Evolutionary conservation across 306 rosid species (phyloP).

Genomic region (Cicer arietinum): DNA sequence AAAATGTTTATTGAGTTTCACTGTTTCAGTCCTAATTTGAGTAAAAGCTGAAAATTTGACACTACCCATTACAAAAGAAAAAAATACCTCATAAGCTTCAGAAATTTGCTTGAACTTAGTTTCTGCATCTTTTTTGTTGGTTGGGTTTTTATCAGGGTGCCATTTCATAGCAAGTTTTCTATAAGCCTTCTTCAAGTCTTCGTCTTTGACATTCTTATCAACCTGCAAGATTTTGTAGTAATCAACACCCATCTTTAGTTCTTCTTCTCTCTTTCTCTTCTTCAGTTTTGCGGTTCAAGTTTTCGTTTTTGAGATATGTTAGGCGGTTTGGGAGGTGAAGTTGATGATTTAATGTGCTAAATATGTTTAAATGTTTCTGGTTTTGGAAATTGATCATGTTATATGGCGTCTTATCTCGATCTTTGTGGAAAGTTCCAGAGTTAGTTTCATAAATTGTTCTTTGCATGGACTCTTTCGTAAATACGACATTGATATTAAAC

Average conservation of each 20-base stretch:
- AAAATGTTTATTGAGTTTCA: not conserved
- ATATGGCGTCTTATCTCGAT: conserved; percentile 1
- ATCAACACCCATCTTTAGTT: conserved; percentile 61
- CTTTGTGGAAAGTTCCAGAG: conserved; percentile 55
- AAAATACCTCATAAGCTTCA: conserved; percentile 67
- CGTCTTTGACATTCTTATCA: conserved; percentile 67
- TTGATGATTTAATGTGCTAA: not conserved
- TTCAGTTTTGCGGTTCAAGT: conserved; percentile 32
- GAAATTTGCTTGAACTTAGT: conserved; percentile 74
- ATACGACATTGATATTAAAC: no score
- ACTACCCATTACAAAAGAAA: not conserved
- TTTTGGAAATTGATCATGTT: not conserved
- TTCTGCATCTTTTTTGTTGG: conserved; percentile 71
- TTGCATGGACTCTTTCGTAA: no score
- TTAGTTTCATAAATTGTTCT: not conserved
- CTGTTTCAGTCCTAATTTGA: not conserved
- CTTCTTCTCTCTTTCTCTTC: conserved; percentile 50
- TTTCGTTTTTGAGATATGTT: not conserved
- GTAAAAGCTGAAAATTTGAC: not conserved
- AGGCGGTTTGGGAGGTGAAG: not conserved
- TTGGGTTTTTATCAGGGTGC: conserved; percentile 83
- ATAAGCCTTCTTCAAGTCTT: conserved; percentile 74
- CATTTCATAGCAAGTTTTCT: conserved; percentile 81
- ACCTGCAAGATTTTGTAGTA: conserved; percentile 74
- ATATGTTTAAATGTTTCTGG: not conserved